Evolutionary conservation across 2,329 filamentous ascomycete species (phyloP).

Genomic region (Aspergillaceae sp.): DNA sequence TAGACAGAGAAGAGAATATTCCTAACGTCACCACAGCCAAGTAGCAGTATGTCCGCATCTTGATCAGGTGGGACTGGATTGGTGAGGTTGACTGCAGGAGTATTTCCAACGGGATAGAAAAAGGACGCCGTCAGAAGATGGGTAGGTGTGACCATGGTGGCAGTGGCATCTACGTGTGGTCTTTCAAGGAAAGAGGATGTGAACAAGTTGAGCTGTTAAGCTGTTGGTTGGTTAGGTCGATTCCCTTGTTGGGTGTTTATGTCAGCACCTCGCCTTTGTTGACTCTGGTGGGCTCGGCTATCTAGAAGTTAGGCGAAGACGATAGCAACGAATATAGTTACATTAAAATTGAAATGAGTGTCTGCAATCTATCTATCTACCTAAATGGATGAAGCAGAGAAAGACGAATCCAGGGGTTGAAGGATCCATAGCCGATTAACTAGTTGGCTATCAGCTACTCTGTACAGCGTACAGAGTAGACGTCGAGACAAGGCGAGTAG

Average conservation of each 20-base stretch:
- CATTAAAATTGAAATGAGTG: too few species aligned
- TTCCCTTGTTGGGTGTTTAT: not conserved
- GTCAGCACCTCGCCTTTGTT: not conserved
- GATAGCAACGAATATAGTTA: too few species aligned
- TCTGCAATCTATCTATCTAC: too few species aligned
- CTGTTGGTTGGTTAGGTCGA: not conserved
- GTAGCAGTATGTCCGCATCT: slow-evolving; percentile 44
- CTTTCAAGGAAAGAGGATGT: too few species aligned
- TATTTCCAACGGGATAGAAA: slow-evolving; percentile 41
- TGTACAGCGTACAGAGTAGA: too few species aligned
- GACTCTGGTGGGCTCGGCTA: too few species aligned
- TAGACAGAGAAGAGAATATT: slow-evolving; percentile 50
- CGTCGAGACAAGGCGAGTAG: too few species aligned
- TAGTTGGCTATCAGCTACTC: too few species aligned
- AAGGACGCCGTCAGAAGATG: slow-evolving; percentile 7
- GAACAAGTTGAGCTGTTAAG: not conserved
- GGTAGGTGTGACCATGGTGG: not conserved
- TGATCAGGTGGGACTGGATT: slow-evolving; percentile 41
- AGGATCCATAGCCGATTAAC: too few species aligned
- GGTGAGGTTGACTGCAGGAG: slow-evolving; percentile 44
- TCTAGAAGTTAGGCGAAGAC: too few species aligned
- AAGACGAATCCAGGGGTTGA: too few species aligned
- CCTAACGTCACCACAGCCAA: slow-evolving; percentile 51
- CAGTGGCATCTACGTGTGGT: not conserved
- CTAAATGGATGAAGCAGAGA: too few species aligned